These are phyloP conservation scores for Chimonanthus praecox DNA, from an alignment of 164 flowering plant genomes.

Conservation along the genomic window DNA sequence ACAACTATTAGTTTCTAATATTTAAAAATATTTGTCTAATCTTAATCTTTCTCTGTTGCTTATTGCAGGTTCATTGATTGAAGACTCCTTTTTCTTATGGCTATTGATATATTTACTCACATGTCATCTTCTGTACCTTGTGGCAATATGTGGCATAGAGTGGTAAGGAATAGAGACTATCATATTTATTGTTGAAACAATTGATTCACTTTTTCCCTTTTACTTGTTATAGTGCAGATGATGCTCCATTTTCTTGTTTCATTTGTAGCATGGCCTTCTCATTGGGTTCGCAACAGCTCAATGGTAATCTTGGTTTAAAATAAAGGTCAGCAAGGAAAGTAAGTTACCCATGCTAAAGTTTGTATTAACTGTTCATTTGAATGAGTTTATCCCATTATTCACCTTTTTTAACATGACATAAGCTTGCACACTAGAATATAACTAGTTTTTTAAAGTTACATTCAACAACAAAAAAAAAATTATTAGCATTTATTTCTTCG, in stretches of 20 bases:
- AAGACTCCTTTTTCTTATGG: neutral
- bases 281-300: neutral
- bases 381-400: no score
- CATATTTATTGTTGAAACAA: neutral
- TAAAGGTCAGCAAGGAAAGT: neutral
- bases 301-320: neutral
- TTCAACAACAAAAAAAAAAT: no score
- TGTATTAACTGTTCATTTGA: neutral
- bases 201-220: neutral
- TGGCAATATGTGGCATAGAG: no score
- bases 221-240: neutral
- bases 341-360: neutral
- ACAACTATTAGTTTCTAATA: neutral
- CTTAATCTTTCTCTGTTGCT: neutral
- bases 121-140: neutral
- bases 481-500: no score
- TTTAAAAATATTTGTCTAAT: neutral
- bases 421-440: no score
- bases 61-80: neutral
- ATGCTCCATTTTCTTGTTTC: neutral
- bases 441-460: no score
- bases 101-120: neutral
- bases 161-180: no score
- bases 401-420: no score
- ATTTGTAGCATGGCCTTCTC: no score